phyloP scores from a whole-genome alignment of 768 basidiomycete species.

The Trametes cubensis region DNA sequence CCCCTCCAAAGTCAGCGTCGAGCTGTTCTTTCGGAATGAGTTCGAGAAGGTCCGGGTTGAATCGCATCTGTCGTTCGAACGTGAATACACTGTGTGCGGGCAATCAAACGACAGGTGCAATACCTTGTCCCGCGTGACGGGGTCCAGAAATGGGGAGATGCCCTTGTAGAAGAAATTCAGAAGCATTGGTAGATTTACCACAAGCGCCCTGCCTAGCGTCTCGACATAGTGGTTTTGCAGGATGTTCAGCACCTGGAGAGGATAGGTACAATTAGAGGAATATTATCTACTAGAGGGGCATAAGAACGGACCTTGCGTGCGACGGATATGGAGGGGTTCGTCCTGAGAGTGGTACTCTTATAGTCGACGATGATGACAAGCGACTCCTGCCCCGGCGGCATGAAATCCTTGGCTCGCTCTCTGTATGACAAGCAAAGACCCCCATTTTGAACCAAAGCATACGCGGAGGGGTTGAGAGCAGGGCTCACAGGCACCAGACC shows the following conservation, averaged over 20 bases:
- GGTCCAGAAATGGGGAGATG: slow-evolving; percentile 85
- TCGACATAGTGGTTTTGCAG: slow-evolving; percentile 90
- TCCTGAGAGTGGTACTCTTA: slow-evolving; percentile 76
- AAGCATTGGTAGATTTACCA: slow-evolving; percentile 78
- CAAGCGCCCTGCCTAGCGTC: slow-evolving; percentile 81
- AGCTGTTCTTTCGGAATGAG: slow-evolving; percentile 76
- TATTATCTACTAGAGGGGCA: neutral
- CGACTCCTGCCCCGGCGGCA: slow-evolving; percentile 84
- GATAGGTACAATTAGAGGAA: neutral
- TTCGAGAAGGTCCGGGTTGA: slow-evolving; percentile 81
- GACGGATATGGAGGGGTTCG: slow-evolving; percentile 81
- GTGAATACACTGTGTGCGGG: neutral
- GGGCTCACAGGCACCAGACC: slow-evolving; percentile 79
- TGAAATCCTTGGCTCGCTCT: slow-evolving; percentile 87
- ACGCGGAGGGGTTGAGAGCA: neutral
- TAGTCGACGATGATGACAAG: slow-evolving; percentile 87
- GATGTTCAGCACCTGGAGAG: slow-evolving; percentile 63
- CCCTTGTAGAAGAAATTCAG: slow-evolving; percentile 81
- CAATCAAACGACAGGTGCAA: slow-evolving; percentile 16
- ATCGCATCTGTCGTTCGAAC: slow-evolving; percentile 67
- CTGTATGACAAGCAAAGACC: slow-evolving; percentile 40
- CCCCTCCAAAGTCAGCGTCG: slow-evolving; percentile 82
- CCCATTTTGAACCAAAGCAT: neutral
- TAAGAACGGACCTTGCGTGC: slow-evolving; percentile 61
- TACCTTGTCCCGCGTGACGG: slow-evolving; percentile 87